Percentiles rank a stretch among this genome's conserved stretches.
Evolutionary conservation across 2,329 filamentous ascomycete genomes (phyloP).

Genomic region (Colletotrichum cuscutae): DNA sequence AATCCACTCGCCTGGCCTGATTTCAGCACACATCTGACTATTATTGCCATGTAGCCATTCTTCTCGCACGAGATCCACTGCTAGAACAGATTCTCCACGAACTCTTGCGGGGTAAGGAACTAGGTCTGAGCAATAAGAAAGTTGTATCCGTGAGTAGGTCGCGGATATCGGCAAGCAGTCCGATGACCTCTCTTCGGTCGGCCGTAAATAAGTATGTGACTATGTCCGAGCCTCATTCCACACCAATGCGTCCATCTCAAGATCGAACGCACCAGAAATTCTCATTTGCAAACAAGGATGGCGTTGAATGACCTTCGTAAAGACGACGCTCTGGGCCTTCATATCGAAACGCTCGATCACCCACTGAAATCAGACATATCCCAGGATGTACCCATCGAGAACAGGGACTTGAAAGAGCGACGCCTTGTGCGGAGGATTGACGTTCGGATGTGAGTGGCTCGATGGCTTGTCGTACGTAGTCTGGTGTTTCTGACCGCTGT

Average conservation of each 20-base stretch:
- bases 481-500: not conserved
- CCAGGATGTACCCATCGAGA: not conserved
- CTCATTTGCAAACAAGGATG: not conserved
- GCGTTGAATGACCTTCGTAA: not conserved
- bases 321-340: not conserved
- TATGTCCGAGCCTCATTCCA: not conserved
- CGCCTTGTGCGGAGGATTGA: not conserved
- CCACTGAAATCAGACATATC: not conserved
- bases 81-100: not conserved
- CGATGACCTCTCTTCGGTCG: not conserved
- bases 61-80: not conserved
- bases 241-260: not conserved
- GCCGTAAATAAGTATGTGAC: not conserved
- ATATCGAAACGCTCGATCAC: not conserved
- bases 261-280: not conserved
- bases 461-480: not conserved
- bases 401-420: not conserved
- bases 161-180: not conserved
- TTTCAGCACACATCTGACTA: not conserved
- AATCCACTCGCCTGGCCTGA: not conserved
- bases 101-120: not conserved
- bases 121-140: not conserved
- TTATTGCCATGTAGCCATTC: not conserved
- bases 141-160: not conserved
- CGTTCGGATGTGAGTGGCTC: not conserved